These are phyloP conservation scores for Pisolithus sp. DNA, from an alignment of 768 basidiomycete species.

Conservation along the genomic window DNA sequence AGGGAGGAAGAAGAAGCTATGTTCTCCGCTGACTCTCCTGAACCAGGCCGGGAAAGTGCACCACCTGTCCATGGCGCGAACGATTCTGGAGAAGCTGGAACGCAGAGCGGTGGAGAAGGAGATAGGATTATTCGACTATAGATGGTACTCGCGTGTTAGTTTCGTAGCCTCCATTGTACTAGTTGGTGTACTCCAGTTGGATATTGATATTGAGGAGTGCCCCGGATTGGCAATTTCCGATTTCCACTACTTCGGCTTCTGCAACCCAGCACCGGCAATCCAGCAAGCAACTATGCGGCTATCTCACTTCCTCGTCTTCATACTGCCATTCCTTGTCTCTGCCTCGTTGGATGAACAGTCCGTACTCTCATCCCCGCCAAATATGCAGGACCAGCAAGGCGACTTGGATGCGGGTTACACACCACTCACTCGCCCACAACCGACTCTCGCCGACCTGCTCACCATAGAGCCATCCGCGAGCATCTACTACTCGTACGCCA, in stretches of 20 bases:
- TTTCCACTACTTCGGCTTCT: too few relatives aligned
- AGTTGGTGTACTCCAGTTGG: background rate
- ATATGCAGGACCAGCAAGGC: constrained; percentile 9
- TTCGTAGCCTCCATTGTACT: constrained; percentile 4
- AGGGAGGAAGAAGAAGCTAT: constrained; percentile 27
- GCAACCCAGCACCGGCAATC: too few relatives aligned
- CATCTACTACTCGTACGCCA: constrained; percentile 80
- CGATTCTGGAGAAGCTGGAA: background rate
- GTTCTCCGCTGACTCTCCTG: constrained; percentile 19
- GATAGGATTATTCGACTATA: background rate
- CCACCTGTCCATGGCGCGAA: background rate
- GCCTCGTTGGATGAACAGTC: constrained; percentile 26
- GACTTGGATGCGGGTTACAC: constrained; percentile 11
- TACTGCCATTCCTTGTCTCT: constrained; percentile 24
- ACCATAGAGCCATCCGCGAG: constrained; percentile 71
- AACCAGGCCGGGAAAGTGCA: constrained; percentile 4
- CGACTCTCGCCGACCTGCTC: constrained; percentile 67
- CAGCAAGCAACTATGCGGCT: constrained; percentile 9
- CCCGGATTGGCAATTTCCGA: background rate
- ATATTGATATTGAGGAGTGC: too few relatives aligned
- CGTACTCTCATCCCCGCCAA: constrained; percentile 12
- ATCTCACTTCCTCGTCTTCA: constrained; percentile 18
- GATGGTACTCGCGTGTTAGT: too few relatives aligned
- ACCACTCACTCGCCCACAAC: constrained; percentile 39
- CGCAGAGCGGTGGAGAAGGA: background rate